Evolutionary conservation across 805 yeast species (phyloP).

Genomic region (Saturnispora galanensis): DNA sequence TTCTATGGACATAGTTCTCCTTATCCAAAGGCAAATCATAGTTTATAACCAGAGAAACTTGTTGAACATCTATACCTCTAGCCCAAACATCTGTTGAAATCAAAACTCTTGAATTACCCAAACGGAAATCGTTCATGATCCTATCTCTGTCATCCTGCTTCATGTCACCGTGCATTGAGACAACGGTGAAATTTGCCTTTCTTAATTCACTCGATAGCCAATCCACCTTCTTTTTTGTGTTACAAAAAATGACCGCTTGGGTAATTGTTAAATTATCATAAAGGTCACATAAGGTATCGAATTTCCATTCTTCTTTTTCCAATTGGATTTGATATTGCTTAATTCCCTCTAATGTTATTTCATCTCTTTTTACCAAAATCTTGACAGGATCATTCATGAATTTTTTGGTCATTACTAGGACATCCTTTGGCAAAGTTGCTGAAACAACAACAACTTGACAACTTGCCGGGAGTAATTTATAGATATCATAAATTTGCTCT

Average conservation of each 20-base stretch:
- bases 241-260: conserved; percentile 97
- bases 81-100: conserved; percentile 98
- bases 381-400: conserved; percentile 91
- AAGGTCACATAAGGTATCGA: conserved; percentile 87
- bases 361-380: conserved; percentile 90
- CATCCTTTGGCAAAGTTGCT: conserved; percentile 90
- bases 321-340: conserved; percentile 86
- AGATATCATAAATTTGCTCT: conserved; percentile 89
- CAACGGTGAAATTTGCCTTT: conserved; percentile 79
- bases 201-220: conserved; percentile 75
- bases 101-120: conserved; percentile 85
- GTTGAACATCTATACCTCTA: conserved; percentile 97
- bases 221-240: conserved; percentile 92
- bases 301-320: conserved; percentile 89
- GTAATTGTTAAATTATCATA: conserved; percentile 93
- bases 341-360: conserved; percentile 87
- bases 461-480: conserved; percentile 70
- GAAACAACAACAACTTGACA: conserved; percentile 91
- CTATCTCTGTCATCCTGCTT: conserved; percentile 89
- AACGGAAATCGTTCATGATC: conserved; percentile 92
- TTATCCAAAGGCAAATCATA: conserved; percentile 88
- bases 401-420: conserved; percentile 81
- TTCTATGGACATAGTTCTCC: conserved; percentile 94
- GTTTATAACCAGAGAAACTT: conserved; percentile 90
- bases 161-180: conserved; percentile 96